phyloP scores from a whole-genome alignment of 2,329 filamentous ascomycete species.

The Aspergillus uvarum region DNA sequence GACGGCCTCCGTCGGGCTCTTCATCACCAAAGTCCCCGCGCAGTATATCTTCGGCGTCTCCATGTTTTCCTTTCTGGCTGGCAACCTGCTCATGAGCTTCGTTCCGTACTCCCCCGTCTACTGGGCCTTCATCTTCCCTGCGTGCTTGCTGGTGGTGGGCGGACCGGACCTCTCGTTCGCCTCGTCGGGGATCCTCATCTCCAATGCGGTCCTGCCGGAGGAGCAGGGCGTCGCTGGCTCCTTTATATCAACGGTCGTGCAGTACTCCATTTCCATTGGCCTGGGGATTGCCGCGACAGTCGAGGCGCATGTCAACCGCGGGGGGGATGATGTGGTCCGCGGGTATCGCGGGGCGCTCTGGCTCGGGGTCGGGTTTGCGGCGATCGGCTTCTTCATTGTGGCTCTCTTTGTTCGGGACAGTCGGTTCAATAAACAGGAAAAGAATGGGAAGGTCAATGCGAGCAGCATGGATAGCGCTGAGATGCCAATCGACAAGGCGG shows the following conservation, averaged over 20 bases:
- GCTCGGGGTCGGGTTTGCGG: conserved; percentile 38
- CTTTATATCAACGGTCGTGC: conserved; percentile 42
- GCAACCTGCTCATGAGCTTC: conserved; percentile 32
- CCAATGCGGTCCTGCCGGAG: conserved; percentile 36
- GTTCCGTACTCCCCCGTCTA: conserved; percentile 11
- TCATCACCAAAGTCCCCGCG: conserved; percentile 33
- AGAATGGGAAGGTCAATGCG: not conserved
- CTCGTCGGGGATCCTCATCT: conserved; percentile 42
- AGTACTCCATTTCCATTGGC: conserved; percentile 45
- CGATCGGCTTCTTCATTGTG: conserved; percentile 11
- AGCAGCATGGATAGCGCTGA: too few species aligned
- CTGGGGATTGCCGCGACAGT: conserved; percentile 46
- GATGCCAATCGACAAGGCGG: too few species aligned
- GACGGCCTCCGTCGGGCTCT: conserved; percentile 26
- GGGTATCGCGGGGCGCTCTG: conserved; percentile 44
- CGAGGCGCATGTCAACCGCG: conserved; percentile 39
- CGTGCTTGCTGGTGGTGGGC: conserved; percentile 12
- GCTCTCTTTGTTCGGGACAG: conserved; percentile 11
- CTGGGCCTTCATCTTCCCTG: conserved; percentile 18
- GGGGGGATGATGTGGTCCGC: conserved; percentile 31
- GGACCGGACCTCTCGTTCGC: conserved; percentile 43
- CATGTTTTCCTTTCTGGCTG: conserved; percentile 37
- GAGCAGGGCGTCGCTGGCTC: conserved; percentile 45
- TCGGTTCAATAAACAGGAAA: conserved; percentile 1
- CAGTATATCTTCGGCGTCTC: conserved; percentile 39